phyloP scores from a whole-genome alignment of 306 rosid genomes.

The Rosa rugosa region DNA sequence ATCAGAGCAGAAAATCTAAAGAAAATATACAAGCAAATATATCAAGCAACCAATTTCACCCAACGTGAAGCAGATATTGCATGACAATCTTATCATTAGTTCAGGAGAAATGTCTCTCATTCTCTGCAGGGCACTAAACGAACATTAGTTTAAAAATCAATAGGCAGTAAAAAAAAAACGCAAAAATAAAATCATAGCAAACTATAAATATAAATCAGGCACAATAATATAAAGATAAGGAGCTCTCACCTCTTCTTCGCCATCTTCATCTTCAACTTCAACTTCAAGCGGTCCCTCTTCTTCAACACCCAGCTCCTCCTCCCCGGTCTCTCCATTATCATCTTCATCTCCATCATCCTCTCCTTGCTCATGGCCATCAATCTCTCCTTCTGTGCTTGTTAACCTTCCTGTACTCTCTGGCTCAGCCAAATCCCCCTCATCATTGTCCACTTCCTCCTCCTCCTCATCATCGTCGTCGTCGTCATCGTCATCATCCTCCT shows the following conservation, averaged over 20 bases:
- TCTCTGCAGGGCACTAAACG: slow-evolving; percentile 23
- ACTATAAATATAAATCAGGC: not conserved
- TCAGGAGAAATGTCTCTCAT: not conserved
- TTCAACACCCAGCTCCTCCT: slow-evolving; percentile 63
- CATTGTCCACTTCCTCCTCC: slow-evolving; percentile 85
- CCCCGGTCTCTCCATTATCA: slow-evolving; percentile 85
- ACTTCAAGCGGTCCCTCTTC: slow-evolving; percentile 49
- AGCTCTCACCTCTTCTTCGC: slow-evolving; percentile 72
- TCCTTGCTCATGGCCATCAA: slow-evolving; percentile 92
- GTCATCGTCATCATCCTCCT: slow-evolving; percentile 50
- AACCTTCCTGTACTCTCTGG: slow-evolving; percentile 66
- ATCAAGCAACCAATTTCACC: slow-evolving; percentile 12
- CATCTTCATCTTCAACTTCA: slow-evolving; percentile 72
- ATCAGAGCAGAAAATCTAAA: not conserved
- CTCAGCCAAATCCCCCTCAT: slow-evolving; percentile 62
- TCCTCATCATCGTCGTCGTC: slow-evolving; percentile 65
- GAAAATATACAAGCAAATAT: not conserved
- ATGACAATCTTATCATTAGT: not conserved
- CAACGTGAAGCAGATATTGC: slow-evolving; percentile 16
- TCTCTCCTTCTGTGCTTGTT: slow-evolving; percentile 77
- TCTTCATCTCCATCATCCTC: slow-evolving; percentile 85
- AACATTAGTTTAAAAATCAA: not conserved
- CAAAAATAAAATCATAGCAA: not conserved
- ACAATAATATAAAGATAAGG: not conserved
- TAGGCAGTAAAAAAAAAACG: not conserved